Percentiles rank a stretch among this genome's conserved stretches.
Evolutionary conservation across 2,329 filamentous ascomycete genomes (phyloP).

Genomic region (Camptophora hylomeconis): DNA sequence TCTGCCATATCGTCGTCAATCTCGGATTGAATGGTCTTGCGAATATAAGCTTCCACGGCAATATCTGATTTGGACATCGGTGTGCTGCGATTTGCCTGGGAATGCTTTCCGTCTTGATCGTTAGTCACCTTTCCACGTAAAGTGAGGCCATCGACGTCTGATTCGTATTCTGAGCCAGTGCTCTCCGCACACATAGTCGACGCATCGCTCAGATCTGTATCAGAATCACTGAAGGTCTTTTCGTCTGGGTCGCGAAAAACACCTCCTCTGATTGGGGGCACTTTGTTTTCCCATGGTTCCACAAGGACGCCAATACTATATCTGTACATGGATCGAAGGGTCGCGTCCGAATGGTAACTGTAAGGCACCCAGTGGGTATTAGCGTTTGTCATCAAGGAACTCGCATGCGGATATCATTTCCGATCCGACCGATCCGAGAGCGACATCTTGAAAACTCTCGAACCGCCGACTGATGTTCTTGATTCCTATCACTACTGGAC

Average conservation of each 20-base stretch:
- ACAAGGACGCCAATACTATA: constrained; percentile 46
- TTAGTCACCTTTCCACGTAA: no score
- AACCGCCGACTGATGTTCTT: no score
- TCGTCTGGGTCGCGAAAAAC: constrained; percentile 22
- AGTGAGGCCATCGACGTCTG: no score
- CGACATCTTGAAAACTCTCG: no score
- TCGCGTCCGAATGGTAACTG: constrained; percentile 45
- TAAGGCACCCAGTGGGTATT: no score
- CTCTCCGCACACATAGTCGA: constrained; percentile 1
- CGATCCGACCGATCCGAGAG: no score
- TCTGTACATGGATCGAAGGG: constrained; percentile 44
- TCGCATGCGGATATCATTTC: no score
- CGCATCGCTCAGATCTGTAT: constrained; percentile 1
- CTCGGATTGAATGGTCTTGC: constrained; percentile 17
- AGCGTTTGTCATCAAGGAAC: no score
- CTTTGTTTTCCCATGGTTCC: constrained; percentile 44
- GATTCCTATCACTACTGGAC: no score
- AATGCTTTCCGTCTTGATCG: no score
- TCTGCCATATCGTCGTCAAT: constrained; percentile 23
- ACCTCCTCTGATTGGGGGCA: constrained; percentile 45
- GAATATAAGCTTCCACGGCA: background rate
- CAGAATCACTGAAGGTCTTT: background rate
- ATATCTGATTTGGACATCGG: background rate
- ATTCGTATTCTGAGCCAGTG: background rate
- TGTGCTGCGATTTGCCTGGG: no score